Conservation (phyloP, 1,284 basidiomycete species). For the Athelia psychrophila region DNA sequence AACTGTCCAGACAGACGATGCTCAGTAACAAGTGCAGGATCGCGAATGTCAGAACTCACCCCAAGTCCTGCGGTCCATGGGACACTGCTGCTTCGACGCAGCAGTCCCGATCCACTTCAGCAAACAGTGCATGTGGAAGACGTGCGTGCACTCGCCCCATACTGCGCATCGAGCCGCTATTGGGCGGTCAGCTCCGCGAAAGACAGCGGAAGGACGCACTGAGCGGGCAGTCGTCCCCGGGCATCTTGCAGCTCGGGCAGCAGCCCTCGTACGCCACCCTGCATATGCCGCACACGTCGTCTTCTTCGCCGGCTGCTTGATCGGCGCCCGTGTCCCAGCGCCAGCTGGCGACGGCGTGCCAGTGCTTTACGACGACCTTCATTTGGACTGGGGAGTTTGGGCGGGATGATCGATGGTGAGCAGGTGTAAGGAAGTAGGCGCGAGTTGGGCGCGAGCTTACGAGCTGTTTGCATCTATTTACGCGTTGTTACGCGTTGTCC, state of each 20-base stretch:
- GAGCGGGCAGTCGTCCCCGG: constrained; percentile 94
- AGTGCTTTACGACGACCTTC: constrained; percentile 80
- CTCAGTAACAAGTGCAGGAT: not conserved
- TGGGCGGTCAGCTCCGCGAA: constrained; percentile 3
- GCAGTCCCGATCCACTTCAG: constrained; percentile 91
- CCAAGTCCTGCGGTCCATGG: constrained; percentile 92
- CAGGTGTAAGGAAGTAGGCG: not conserved
- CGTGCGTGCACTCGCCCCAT: constrained; percentile 94
- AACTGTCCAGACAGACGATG: not conserved
- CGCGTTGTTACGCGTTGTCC: constrained; percentile 13
- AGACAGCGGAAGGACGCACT: constrained; percentile 53
- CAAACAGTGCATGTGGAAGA: constrained; percentile 95
- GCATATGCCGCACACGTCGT: constrained; percentile 93
- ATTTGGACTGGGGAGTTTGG: constrained; percentile 34
- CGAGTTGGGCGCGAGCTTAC: constrained; percentile 2
- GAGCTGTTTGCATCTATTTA: constrained; percentile 24
- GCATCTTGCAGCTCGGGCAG: constrained; percentile 91
- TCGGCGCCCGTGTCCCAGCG: constrained; percentile 75
- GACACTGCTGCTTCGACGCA: constrained; percentile 88
- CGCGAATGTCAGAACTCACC: constrained; percentile 49
- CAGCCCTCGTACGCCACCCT: constrained; percentile 89
- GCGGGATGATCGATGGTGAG: not conserved
- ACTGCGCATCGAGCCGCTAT: constrained; percentile 48
- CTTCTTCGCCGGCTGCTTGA: constrained; percentile 66
- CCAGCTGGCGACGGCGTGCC: constrained; percentile 87